Base-by-base conservation (phyloP, 805 yeast species). In the Komagataella phaffii region DNA sequence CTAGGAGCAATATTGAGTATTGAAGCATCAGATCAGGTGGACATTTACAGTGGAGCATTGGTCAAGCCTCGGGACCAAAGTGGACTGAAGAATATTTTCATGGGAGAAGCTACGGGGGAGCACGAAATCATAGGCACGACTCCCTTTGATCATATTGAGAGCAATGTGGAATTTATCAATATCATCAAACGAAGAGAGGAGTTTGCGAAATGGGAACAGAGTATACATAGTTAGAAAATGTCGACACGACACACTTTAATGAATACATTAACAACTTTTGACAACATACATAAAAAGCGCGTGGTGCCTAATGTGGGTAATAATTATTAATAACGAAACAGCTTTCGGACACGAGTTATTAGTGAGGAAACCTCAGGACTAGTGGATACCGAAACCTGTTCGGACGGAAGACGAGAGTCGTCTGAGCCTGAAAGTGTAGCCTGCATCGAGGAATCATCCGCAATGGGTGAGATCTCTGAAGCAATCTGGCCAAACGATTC, bases 101-200 rank as follows among this genome's bases (percentile, higher is more conserved):
- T 72, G 67, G 69, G 65, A 53, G 67, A 75, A 51, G 80, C 83
- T 7, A 72, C 76, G 47, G 63, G 65, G 17, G 72, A 73, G 49
- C 64, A 70, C 24, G 80, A 82, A 54, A 61, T 64, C 36, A 59
- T 73, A 24, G 85, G 83, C 1, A 59, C 68, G 23, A 67, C 67
- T 4, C 76, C 75, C 17, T 79, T 66, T 57, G 77, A 73, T 49
- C 61, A 64, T 10, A 64, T 79, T 46, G 79, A 79, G 50, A 70
- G 75, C 24, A 66, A 83, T 51, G 68, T 77, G 3, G 73, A 69
- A 6, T 83, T 78, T 57, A 65, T 81, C 47, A 79, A 82, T 58
- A 64, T 81, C 7, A 54, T 54, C 1, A 54, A 61, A 12, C 74
- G 72, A 60, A 68, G 88, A 55, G 54, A 60, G 47, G 75, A 74